A percentile compares a stretch with the other conserved stretches of the same genome.
Evolutionary conservation across 2,329 filamentous ascomycete species (phyloP).

Genomic region (Elsinoe arachidis): DNA sequence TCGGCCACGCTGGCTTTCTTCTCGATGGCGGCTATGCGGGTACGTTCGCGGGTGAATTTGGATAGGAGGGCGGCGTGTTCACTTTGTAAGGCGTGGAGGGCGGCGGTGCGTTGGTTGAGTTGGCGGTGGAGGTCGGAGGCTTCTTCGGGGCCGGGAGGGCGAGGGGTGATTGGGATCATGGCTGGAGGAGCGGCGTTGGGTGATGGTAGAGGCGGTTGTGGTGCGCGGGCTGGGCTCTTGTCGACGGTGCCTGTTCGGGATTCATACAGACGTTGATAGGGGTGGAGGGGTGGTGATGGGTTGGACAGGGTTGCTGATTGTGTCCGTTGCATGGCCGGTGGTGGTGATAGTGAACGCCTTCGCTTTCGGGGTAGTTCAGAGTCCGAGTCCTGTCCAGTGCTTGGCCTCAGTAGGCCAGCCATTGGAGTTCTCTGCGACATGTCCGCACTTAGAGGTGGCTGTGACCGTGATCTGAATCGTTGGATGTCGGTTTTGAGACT

Average conservation of each 20-base stretch:
- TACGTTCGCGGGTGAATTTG: slow-evolving; percentile 43
- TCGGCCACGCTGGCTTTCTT: slow-evolving; percentile 44
- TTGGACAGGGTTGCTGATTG: not conserved
- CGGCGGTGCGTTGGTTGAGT: slow-evolving; percentile 45
- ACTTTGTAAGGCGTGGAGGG: slow-evolving; percentile 44
- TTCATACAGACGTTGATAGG: not conserved
- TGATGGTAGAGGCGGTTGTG: slow-evolving; percentile 15
- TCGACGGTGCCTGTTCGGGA: slow-evolving; percentile 13
- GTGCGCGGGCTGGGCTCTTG: slow-evolving; percentile 17
- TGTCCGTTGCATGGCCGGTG: not conserved
- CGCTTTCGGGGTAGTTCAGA: not conserved
- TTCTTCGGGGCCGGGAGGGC: slow-evolving; percentile 26
- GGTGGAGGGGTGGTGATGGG: not conserved
- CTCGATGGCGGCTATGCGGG: slow-evolving; percentile 42
- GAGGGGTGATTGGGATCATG: not conserved
- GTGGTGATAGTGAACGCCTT: not conserved
- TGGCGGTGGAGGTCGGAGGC: slow-evolving; percentile 46
- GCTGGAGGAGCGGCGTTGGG: not conserved
- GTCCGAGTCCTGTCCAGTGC: not conserved
- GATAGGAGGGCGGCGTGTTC: slow-evolving; percentile 47
- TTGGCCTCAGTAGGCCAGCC: not conserved
- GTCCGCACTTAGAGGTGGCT: not conserved
- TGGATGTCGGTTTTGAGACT: not conserved
- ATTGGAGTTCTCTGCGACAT: no score
- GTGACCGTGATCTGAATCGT: not conserved